phyloP scores from a whole-genome alignment of 108 stramenopile genomes.

The Cafeteria roenbergensis region DNA sequence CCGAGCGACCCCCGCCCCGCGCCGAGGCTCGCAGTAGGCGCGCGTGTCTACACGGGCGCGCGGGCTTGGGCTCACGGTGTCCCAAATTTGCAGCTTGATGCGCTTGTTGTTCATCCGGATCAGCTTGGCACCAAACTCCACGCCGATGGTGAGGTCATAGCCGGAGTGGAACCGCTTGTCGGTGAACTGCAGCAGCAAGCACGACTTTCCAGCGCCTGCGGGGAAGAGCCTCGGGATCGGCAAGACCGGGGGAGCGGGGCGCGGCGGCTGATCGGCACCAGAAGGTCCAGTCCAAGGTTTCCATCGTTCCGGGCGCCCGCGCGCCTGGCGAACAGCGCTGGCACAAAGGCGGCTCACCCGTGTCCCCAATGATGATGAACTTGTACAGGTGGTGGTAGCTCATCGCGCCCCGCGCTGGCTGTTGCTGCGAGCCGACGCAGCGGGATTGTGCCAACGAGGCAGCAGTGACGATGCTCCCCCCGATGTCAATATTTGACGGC shows the following conservation, averaged over 20 bases:
- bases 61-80: conserved; percentile 21
- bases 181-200: conserved; percentile 96
- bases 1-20: too few species aligned
- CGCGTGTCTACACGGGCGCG: too few species aligned
- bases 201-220: conserved; percentile 81
- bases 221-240: background rate
- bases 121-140: conserved; percentile 97
- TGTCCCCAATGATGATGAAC: conserved; percentile 98
- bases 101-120: conserved; percentile 68
- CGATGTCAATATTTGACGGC: too few species aligned
- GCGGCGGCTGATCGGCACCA: background rate
- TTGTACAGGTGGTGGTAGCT: conserved; percentile 28
- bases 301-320: too few species aligned
- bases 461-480: too few species aligned
- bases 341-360: conserved; percentile 38
- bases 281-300: background rate
- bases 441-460: too few species aligned
- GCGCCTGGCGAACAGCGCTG: too few species aligned
- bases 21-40: too few species aligned
- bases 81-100: conserved; percentile 69
- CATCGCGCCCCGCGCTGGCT: background rate
- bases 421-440: too few species aligned
- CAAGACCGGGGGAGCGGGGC: background rate
- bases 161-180: conserved; percentile 99
- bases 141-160: conserved; percentile 96